phyloP scores from a whole-genome alignment of 495 filamentous ascomycete genomes.

The Polyplosphaeria fusca region DNA sequence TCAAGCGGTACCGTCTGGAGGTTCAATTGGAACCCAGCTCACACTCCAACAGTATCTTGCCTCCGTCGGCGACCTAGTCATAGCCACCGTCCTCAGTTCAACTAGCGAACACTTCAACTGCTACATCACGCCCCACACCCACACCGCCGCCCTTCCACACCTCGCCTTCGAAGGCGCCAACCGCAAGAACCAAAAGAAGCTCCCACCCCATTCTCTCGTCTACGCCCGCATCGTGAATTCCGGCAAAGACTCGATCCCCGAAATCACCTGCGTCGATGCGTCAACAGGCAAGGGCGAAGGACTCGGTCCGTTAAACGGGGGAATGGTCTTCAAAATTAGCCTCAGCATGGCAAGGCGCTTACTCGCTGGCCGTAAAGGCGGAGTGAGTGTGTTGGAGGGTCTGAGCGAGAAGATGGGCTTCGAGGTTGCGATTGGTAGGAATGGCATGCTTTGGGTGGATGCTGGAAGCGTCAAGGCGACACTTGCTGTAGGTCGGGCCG shows the following conservation, averaged over 20 bases:
- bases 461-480: conserved; percentile 63
- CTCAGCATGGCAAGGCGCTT: conserved; percentile 77
- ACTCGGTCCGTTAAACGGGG: conserved; percentile 77
- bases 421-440: conserved; percentile 91
- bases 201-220: conserved; percentile 70
- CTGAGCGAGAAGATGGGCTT: conserved; percentile 74
- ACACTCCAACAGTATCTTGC: conserved; percentile 64
- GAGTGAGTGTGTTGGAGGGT: conserved; percentile 73
- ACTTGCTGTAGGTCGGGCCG: conserved; percentile 73
- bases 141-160: conserved; percentile 74
- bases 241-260: conserved; percentile 78
- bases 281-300: conserved; percentile 87
- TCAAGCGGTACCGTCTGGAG: too few relatives aligned
- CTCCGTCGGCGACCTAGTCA: conserved; percentile 70
- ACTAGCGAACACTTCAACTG: conserved; percentile 73
- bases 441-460: conserved; percentile 89
- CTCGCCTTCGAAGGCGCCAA: conserved; percentile 87
- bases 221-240: conserved; percentile 78
- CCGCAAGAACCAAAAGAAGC: conserved; percentile 82
- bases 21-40: not conserved
- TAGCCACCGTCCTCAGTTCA: conserved; percentile 76
- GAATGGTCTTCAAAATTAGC: conserved; percentile 81
- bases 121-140: conserved; percentile 63
- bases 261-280: conserved; percentile 83
- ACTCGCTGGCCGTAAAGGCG: conserved; percentile 60